Percentiles rank a stretch among this genome's conserved stretches.
These are phyloP conservation scores for Boeremia lycopersici DNA, from an alignment of 2,329 filamentous ascomycete genomes.

Conservation along the genomic window DNA sequence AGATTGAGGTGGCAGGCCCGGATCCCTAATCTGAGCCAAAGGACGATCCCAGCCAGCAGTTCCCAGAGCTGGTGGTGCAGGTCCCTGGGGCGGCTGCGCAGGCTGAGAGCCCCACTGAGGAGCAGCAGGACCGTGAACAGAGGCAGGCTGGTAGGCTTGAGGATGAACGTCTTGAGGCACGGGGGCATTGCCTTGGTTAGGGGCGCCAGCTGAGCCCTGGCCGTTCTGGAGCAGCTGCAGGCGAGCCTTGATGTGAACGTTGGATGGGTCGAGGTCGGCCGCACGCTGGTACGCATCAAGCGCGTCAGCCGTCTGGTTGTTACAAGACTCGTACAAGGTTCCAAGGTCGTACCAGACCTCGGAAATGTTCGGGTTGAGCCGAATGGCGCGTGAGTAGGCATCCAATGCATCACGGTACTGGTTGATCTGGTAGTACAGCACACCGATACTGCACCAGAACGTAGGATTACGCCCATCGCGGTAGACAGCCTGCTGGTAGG, in stretches of 20 bases:
- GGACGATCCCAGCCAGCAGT: conserved; percentile 64
- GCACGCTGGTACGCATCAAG: conserved; percentile 94
- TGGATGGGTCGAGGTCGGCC: conserved; percentile 88
- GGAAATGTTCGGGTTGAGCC: conserved; percentile 95
- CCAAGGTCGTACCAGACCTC: conserved; percentile 99
- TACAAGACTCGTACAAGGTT: conserved; percentile 97
- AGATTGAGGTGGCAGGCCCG: conserved; percentile 69
- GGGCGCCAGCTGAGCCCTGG: conserved; percentile 70
- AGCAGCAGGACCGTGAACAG: conserved; percentile 80
- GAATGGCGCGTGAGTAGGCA: conserved; percentile 95
- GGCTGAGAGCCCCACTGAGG: conserved; percentile 88
- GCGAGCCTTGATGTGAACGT: conserved; percentile 95
- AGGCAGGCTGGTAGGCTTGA: conserved; percentile 85
- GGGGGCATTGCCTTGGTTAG: conserved; percentile 76
- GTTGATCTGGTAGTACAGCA: conserved; percentile 99
- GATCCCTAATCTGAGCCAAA: conserved; percentile 76
- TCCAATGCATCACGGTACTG: conserved; percentile 98
- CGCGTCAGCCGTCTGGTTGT: conserved; percentile 97
- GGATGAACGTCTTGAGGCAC: conserved; percentile 95
- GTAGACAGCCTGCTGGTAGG: conserved; percentile 98
- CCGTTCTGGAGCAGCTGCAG: conserved; percentile 87
- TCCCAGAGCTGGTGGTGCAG: conserved; percentile 61
- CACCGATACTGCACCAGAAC: conserved; percentile 99
- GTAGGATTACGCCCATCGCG: conserved; percentile 96
- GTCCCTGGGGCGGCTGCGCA: conserved; percentile 67